phyloP scores from a whole-genome alignment of 2,329 filamentous ascomycete genomes.

The Akanthomyces dipterigenus region DNA sequence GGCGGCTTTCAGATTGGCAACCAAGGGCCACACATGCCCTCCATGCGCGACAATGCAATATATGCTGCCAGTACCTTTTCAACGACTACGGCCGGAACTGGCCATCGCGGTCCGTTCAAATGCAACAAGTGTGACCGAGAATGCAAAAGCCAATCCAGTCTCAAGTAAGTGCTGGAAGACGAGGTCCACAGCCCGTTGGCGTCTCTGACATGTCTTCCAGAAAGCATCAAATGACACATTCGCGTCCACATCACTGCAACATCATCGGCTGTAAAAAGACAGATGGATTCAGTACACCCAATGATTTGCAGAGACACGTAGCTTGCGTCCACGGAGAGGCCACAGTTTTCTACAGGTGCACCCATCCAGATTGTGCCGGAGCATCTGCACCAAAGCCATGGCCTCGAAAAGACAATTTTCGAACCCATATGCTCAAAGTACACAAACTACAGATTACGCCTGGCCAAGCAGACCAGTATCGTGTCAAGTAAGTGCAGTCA shows the following conservation, averaged over 20 bases:
- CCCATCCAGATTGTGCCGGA: constrained; percentile 18
- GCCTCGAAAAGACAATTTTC: constrained; percentile 83
- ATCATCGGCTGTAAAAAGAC: constrained; percentile 44
- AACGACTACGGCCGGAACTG: neutral
- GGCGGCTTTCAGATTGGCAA: neutral
- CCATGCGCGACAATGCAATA: neutral
- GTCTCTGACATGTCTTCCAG: constrained; percentile 34
- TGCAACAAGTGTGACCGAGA: neutral
- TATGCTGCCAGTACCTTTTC: neutral
- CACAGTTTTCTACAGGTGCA: constrained; percentile 19
- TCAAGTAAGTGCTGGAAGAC: constrained; percentile 1
- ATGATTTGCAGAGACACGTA: constrained; percentile 76
- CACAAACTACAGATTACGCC: constrained; percentile 38
- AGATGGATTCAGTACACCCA: constrained; percentile 69
- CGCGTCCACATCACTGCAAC: constrained; percentile 58
- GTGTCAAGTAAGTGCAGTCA: neutral
- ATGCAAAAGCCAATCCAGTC: neutral
- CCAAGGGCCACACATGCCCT: neutral
- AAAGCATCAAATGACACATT: constrained; percentile 68
- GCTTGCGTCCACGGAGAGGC: constrained; percentile 60
- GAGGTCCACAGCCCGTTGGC: neutral
- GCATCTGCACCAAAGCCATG: constrained; percentile 52
- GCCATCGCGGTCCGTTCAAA: neutral
- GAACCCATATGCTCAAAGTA: constrained; percentile 65
- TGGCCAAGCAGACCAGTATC: neutral